Conservation (phyloP, 306 rosid genomes). For the Nissolia schottii region DNA sequence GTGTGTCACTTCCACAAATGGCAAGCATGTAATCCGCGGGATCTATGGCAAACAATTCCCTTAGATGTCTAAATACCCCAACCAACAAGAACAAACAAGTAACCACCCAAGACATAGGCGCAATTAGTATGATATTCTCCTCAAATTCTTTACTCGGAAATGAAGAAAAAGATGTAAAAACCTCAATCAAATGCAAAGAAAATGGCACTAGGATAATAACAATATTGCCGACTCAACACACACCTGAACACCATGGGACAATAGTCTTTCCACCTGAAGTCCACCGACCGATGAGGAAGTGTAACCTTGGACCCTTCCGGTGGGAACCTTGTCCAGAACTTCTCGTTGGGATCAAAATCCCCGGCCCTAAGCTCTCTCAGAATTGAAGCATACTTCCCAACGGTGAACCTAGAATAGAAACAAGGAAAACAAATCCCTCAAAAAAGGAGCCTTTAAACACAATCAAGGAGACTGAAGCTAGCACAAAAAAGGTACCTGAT, state of each 20-base stretch:
- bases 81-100: conserved; percentile 27
- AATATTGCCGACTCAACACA: not conserved
- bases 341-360: conserved; percentile 57
- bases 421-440: not conserved
- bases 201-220: not conserved
- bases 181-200: not conserved
- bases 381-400: conserved; percentile 42
- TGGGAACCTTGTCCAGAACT: conserved; percentile 57
- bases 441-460: not conserved
- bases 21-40: conserved; percentile 49
- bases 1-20: conserved; percentile 47
- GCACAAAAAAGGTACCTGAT: conserved; percentile 34
- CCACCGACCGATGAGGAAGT: conserved; percentile 44
- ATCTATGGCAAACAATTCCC: conserved; percentile 69
- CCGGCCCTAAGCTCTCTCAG: conserved; percentile 39
- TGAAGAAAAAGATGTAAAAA: not conserved
- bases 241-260: conserved; percentile 66
- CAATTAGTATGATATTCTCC: conserved; percentile 27
- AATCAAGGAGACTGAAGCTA: not conserved
- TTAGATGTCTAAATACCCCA: conserved; percentile 48
- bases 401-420: conserved; percentile 31
- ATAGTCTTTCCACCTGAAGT: conserved; percentile 60
- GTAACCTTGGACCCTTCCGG: conserved; percentile 46
- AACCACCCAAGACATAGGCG: conserved; percentile 32
- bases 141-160: conserved; percentile 21